phyloP scores from a whole-genome alignment of 768 basidiomycete species.

The Kwoniella bestiolae region DNA sequence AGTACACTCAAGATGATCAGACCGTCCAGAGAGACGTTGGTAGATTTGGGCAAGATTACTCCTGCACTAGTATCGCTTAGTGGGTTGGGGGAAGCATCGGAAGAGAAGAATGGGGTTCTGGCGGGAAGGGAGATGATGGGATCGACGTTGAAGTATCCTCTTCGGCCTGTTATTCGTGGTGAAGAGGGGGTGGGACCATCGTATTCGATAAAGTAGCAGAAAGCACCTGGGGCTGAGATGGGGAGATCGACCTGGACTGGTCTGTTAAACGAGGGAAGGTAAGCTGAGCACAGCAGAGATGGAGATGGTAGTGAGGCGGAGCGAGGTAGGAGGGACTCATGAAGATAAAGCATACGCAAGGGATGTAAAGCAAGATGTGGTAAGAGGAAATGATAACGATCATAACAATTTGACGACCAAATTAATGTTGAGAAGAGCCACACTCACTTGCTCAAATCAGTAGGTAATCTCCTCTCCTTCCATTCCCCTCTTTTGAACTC shows the following conservation, averaged over 20 bases:
- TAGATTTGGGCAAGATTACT: slow-evolving; percentile 61
- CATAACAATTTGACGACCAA: not conserved
- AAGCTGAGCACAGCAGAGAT: slow-evolving; percentile 40
- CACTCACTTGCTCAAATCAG: slow-evolving; percentile 63
- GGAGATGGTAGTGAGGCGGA: too few species aligned
- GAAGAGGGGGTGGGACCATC: slow-evolving; percentile 40
- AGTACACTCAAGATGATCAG: slow-evolving; percentile 86
- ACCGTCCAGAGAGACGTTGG: slow-evolving; percentile 79
- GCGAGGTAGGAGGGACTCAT: too few species aligned
- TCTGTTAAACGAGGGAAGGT: too few species aligned
- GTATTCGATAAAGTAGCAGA: slow-evolving; percentile 93
- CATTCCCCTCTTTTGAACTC: slow-evolving; percentile 75
- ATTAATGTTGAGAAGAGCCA: slow-evolving; percentile 9
- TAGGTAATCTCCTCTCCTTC: slow-evolving; percentile 64
- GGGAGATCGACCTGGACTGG: slow-evolving; percentile 92
- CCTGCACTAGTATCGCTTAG: slow-evolving; percentile 40
- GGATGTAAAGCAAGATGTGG: too few species aligned
- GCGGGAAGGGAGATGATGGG: slow-evolving; percentile 78
- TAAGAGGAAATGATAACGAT: too few species aligned
- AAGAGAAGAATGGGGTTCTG: slow-evolving; percentile 73
- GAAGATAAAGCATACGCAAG: not conserved
- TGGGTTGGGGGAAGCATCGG: slow-evolving; percentile 20
- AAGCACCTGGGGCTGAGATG: slow-evolving; percentile 95
- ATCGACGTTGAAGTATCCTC: slow-evolving; percentile 96
- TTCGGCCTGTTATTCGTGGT: slow-evolving; percentile 74